These are phyloP conservation scores for Ogataea allantospora DNA, from an alignment of 805 yeast genomes.

Conservation along the genomic window DNA sequence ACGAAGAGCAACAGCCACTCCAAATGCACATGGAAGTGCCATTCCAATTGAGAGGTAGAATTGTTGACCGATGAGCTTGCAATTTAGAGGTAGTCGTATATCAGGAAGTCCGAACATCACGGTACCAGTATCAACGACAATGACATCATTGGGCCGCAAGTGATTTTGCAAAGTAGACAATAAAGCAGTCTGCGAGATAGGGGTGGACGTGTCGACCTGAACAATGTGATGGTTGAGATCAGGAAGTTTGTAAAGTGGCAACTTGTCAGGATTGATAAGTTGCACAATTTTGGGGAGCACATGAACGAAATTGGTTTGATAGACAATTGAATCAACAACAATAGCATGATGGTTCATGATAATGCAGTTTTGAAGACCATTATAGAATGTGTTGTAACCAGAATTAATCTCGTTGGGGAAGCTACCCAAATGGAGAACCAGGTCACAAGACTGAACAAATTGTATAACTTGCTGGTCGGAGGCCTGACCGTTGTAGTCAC, in stretches of 20 bases:
- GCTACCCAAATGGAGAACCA: conserved; percentile 69
- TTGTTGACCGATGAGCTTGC: conserved; percentile 59
- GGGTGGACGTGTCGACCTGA: conserved; percentile 28
- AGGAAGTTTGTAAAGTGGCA: conserved; percentile 14
- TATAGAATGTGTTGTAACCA: conserved; percentile 55
- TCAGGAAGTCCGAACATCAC: conserved; percentile 77
- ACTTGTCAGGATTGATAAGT: conserved; percentile 30
- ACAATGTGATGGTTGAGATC: conserved; percentile 16
- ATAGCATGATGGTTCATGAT: conserved; percentile 54
- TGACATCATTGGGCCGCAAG: conserved; percentile 55
- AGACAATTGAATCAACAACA: conserved; percentile 41
- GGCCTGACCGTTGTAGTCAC: conserved; percentile 66
- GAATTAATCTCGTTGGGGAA: conserved; percentile 65
- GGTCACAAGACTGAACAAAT: conserved; percentile 57
- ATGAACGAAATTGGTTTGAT: conserved; percentile 48
- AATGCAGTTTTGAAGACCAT: conserved; percentile 42
- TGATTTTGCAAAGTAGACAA: conserved; percentile 37
- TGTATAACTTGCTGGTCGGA: conserved; percentile 48
- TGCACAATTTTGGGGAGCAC: conserved; percentile 45
- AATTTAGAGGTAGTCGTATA: conserved; percentile 54
- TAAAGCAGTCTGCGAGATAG: conserved; percentile 48
- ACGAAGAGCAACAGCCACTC: conserved; percentile 70
- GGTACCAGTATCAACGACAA: conserved; percentile 84
- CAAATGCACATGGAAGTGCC: conserved; percentile 84
- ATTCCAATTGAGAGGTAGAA: conserved; percentile 86